Conservation (phyloP, 1,284 basidiomycete species). For the Marasmius oreades region DNA sequence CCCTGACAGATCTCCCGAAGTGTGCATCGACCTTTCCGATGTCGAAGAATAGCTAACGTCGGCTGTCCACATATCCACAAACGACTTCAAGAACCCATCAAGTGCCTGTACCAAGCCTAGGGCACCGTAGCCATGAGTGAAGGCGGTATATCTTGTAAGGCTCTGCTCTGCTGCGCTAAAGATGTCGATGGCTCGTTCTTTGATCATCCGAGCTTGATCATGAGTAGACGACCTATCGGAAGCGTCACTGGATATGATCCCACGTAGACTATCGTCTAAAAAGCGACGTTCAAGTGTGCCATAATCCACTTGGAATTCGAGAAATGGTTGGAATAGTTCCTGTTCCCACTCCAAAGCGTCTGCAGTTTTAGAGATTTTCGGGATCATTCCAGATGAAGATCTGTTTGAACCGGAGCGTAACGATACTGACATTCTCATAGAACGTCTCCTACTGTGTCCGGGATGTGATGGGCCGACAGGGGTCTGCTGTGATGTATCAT, state of each 20-base stretch:
- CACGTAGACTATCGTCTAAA: constrained; percentile 54
- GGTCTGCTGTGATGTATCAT: constrained; percentile 12
- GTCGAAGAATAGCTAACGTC: constrained; percentile 43
- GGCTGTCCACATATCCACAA: constrained; percentile 62
- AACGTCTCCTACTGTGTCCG: constrained; percentile 44
- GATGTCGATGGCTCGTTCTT: constrained; percentile 69
- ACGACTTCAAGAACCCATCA: constrained; percentile 65
- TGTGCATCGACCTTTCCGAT: constrained; percentile 27
- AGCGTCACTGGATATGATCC: constrained; percentile 37
- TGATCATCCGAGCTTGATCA: constrained; percentile 63
- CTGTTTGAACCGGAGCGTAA: constrained; percentile 47
- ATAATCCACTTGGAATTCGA: constrained; percentile 86
- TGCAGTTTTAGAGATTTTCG: constrained; percentile 22
- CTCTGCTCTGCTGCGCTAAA: constrained; percentile 80
- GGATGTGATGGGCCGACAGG: constrained; percentile 23
- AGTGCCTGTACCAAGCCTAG: constrained; percentile 70
- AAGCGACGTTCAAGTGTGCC: constrained; percentile 68
- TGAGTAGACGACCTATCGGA: constrained; percentile 33
- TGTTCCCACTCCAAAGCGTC: constrained; percentile 79
- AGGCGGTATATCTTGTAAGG: constrained; percentile 65
- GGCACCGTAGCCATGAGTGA: constrained; percentile 87
- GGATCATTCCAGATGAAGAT: constrained; percentile 29
- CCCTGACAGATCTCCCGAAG: constrained; percentile 60
- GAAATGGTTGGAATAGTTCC: constrained; percentile 87
- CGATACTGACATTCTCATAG: constrained; percentile 71